Base-by-base conservation (phyloP, 257 asterid genomes). In the Fraxinus cuspidata region DNA sequence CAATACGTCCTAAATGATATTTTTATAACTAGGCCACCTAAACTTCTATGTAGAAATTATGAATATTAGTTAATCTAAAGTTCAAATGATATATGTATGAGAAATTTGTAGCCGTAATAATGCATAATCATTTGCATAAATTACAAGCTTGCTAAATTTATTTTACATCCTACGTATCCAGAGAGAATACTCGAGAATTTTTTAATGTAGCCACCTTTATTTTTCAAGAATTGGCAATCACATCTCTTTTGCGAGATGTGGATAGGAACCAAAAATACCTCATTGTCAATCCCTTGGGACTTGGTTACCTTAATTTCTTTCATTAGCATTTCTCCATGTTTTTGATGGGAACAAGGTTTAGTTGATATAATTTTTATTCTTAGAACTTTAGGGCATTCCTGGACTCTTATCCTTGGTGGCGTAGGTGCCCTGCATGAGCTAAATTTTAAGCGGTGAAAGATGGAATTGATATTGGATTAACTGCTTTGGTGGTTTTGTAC, bases 401-500 rank as follows among this genome's bases (percentile, higher is more conserved):
- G 12, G 65, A n/a, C 8, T 56, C 27, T 5, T 5, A n/a, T n/a
- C 65, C 65, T 15, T 12, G 18, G 51, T 53, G 64, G n/a, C 19
- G 10, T 7, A 2, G 58, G 27, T 56, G 27, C 25, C 65, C 7
- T 19, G 12, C 12, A n/a, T 19, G 65, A 16, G 65, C 65, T n/a
- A 56, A n/a, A 56, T n/a, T 56, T 56, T 19, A 51, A 51, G 25
- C 18, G 63, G 63, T 19, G 9, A 51, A 51, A 51, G 63, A 23
- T 56, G 12, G 65, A 53, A 56, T 56, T 56, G n/a, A 28, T 56
- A 3, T 56, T 56, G 12, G 21, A 47, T 47, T 47, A 47, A 47
- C 21, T 13, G 7, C 7, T n/a, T 47, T 74, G 70, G 44, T 74
- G 70, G 78, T 78, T 74, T 42, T 38, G 40, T 83, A 78, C 78